Percentiles rank a stretch among this genome's conserved stretches.
phyloP scores from a whole-genome alignment of 106 monocot genomes.

The Apostasia shenzhenica region DNA sequence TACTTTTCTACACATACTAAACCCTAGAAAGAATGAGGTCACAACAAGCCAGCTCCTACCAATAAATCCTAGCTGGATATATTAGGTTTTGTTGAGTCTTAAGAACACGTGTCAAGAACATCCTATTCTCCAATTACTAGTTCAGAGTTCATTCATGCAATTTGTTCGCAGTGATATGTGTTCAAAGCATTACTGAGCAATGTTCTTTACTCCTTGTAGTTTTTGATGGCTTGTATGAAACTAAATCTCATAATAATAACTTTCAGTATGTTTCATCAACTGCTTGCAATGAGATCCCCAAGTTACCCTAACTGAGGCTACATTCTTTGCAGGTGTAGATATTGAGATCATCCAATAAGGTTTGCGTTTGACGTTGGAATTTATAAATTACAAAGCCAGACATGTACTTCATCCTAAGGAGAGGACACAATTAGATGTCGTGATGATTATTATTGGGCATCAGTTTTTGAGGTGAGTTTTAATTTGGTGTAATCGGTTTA shows the following conservation, averaged over 20 bases:
- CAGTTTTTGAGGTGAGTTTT: constrained; percentile 76
- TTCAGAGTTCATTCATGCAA: background rate
- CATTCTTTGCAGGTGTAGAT: constrained; percentile 64
- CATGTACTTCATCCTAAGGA: constrained; percentile 53
- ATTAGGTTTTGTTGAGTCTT: background rate
- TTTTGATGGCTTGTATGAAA: background rate
- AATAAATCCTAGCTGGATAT: background rate
- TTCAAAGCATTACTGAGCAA: background rate
- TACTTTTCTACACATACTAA: too few relatives aligned
- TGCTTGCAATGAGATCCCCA: background rate
- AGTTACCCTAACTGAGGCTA: constrained; percentile 6
- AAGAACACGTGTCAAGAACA: background rate
- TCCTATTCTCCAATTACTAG: background rate
- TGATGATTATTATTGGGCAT: constrained; percentile 99
- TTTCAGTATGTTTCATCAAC: background rate
- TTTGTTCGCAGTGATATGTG: background rate
- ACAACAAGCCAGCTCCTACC: background rate
- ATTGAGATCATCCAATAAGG: constrained; percentile 75
- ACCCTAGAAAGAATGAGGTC: too few relatives aligned
- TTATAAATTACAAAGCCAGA: constrained; percentile 67
- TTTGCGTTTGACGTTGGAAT: constrained; percentile 76
- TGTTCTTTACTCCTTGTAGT: background rate
- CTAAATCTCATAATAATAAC: background rate
- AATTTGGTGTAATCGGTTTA: background rate
- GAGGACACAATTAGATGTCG: constrained; percentile 63